These are phyloP conservation scores for Candida sanyaensis DNA, from an alignment of 1,139 yeast species.

Conservation along the genomic window DNA sequence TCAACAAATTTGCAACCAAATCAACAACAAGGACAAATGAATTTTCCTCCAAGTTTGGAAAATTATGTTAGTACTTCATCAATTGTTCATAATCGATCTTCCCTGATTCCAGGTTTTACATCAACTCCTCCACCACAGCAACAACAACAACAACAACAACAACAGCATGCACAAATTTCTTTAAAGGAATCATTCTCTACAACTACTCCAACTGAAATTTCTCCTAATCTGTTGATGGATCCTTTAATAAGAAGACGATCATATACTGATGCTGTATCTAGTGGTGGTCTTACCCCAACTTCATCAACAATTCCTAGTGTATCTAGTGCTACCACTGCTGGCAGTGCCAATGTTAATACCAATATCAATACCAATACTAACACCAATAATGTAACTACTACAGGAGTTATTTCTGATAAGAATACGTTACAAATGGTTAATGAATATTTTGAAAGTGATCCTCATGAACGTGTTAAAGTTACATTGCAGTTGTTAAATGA, in stretches of 20 bases:
- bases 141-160: not conserved
- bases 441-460: slow-evolving; percentile 40
- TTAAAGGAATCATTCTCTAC: not conserved
- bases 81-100: slow-evolving; percentile 10
- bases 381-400: too few species aligned
- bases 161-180: not conserved
- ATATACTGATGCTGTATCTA: slow-evolving; percentile 20
- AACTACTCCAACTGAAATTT: not conserved
- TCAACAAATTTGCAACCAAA: not conserved
- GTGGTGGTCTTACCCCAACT: slow-evolving; percentile 1
- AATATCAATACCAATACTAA: slow-evolving; percentile 5
- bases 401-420: slow-evolving; percentile 6
- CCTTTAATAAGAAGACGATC: slow-evolving; percentile 26
- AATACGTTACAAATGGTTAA: slow-evolving; percentile 25
- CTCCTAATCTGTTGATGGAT: slow-evolving; percentile 13
- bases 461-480: slow-evolving; percentile 45
- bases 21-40: slow-evolving; percentile 1
- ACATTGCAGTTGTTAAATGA: slow-evolving; percentile 26
- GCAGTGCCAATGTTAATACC: slow-evolving; percentile 3
- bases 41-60: slow-evolving; percentile 4
- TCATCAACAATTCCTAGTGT: not conserved
- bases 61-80: slow-evolving; percentile 11
- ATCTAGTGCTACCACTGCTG: slow-evolving; percentile 1
- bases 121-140: slow-evolving; percentile 6
- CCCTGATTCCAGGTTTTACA: slow-evolving; percentile 13